These are phyloP conservation scores for Gomphus sp. DNA, from an alignment of 1,284 basidiomycete genomes.

Conservation along the genomic window DNA sequence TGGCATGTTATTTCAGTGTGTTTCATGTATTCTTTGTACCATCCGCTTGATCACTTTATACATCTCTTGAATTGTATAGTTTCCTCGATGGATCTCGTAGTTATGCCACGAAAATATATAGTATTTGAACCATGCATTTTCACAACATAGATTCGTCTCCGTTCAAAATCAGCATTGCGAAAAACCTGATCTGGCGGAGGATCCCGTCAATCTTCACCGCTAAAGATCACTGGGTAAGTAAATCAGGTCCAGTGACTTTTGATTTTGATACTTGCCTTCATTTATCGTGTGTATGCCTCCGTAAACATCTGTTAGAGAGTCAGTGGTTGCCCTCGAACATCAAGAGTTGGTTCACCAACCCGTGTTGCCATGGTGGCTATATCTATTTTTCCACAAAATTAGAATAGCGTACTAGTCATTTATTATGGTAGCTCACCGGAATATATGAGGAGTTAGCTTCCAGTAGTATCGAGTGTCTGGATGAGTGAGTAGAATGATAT, in stretches of 20 bases:
- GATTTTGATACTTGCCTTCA: conserved; percentile 23
- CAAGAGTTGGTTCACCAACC: neutral
- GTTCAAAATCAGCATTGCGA: conserved; percentile 37
- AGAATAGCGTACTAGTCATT: neutral
- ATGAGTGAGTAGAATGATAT: neutral
- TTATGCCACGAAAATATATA: neutral
- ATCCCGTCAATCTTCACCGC: conserved; percentile 28
- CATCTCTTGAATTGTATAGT: neutral
- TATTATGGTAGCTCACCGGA: conserved; percentile 22
- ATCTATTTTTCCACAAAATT: conserved; percentile 25
- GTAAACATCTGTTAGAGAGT: neutral
- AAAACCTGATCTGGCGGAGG: conserved; percentile 37
- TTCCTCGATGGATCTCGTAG: neutral
- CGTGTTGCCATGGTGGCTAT: conserved; percentile 27
- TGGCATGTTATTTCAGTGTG: conserved; percentile 14
- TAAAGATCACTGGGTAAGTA: conserved; percentile 14
- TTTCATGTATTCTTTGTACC: conserved; percentile 8
- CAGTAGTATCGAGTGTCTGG: conserved; percentile 45
- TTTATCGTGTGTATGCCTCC: conserved; percentile 23
- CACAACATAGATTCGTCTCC: conserved; percentile 27
- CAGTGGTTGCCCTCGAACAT: neutral
- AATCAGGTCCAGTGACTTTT: neutral
- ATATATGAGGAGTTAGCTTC: conserved; percentile 22
- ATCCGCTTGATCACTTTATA: neutral
- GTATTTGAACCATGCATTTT: neutral